Percentiles rank a stretch among this genome's conserved stretches.
Evolutionary conservation across 169 alveolate species (phyloP).

Genomic region (Cryptosporidium baileyi): DNA sequence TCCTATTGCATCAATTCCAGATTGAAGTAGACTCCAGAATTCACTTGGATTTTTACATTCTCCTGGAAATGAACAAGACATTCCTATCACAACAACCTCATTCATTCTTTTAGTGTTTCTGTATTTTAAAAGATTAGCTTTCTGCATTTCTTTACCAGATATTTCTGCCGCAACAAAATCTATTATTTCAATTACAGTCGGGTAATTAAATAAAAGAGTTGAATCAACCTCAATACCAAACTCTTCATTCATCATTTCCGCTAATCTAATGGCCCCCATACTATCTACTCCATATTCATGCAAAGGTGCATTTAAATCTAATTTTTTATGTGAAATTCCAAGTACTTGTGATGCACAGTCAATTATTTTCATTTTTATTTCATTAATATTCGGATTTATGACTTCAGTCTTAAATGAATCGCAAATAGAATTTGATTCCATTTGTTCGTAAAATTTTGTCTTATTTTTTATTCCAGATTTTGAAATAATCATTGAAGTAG

Average conservation of each 20-base stretch:
- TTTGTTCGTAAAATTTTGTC: slow-evolving; percentile 33
- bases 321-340: slow-evolving; percentile 44
- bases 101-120: slow-evolving; percentile 23
- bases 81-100: slow-evolving; percentile 73
- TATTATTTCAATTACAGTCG: slow-evolving; percentile 75
- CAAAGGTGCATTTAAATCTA: slow-evolving; percentile 76
- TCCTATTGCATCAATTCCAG: slow-evolving; percentile 74
- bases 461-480: slow-evolving; percentile 29
- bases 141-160: slow-evolving; percentile 7
- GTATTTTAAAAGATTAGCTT: background rate
- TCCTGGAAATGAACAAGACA: slow-evolving; percentile 80
- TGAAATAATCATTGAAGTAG: slow-evolving; percentile 57
- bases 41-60: slow-evolving; percentile 72
- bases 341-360: slow-evolving; percentile 69
- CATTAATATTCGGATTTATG: background rate
- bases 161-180: slow-evolving; percentile 73
- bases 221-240: slow-evolving; percentile 76
- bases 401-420: background rate
- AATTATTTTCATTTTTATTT: slow-evolving; percentile 14
- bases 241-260: slow-evolving; percentile 75
- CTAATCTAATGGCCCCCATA: slow-evolving; percentile 76
- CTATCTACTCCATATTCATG: slow-evolving; percentile 80
- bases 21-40: slow-evolving; percentile 75
- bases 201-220: slow-evolving; percentile 78
- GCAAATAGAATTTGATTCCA: background rate